A percentile compares a stretch with the other conserved stretches of the same genome.
Evolutionary conservation across 352 stramenopile genomes (phyloP).

Genomic region (Hyaloperonospora brassicae): DNA sequence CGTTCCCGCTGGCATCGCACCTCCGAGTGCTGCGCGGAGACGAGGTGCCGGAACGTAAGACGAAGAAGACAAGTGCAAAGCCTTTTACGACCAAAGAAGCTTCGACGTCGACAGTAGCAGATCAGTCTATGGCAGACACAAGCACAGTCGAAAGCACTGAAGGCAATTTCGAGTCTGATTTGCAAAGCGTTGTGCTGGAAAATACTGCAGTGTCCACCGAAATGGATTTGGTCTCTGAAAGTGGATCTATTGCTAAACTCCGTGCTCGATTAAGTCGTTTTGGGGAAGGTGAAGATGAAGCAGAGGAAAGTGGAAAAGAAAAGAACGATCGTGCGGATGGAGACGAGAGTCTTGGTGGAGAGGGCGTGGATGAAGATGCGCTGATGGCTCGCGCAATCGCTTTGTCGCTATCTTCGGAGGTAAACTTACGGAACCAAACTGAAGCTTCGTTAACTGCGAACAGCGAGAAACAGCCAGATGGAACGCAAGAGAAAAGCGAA

Average conservation of each 20-base stretch:
- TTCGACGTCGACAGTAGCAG: constrained; percentile 25
- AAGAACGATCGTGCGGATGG: constrained; percentile 40
- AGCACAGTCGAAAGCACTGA: constrained; percentile 16
- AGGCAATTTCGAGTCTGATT: constrained; percentile 29
- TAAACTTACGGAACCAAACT: constrained; percentile 59
- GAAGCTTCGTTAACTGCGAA: constrained; percentile 13
- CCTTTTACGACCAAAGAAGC: constrained; percentile 23
- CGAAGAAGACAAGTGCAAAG: constrained; percentile 10
- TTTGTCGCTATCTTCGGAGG: constrained; percentile 77
- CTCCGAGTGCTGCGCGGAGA: constrained; percentile 67
- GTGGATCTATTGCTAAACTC: constrained; percentile 48
- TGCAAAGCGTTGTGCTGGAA: constrained; percentile 23
- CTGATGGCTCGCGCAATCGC: constrained; percentile 85
- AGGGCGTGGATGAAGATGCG: constrained; percentile 81
- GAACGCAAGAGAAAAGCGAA: constrained; percentile 8
- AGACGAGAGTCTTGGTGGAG: constrained; percentile 38
- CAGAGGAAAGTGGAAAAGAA: constrained; percentile 50
- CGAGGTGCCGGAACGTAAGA: constrained; percentile 41
- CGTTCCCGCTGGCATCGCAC: constrained; percentile 56
- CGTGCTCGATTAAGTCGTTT: constrained; percentile 62
- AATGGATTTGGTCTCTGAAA: constrained; percentile 71
- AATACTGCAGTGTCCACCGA: constrained; percentile 23
- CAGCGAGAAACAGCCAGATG: constrained; percentile 13
- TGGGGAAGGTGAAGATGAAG: constrained; percentile 54
- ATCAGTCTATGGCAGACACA: constrained; percentile 23